phyloP scores from a whole-genome alignment of 1,284 basidiomycete species.

The Xerocomus nothofagi region DNA sequence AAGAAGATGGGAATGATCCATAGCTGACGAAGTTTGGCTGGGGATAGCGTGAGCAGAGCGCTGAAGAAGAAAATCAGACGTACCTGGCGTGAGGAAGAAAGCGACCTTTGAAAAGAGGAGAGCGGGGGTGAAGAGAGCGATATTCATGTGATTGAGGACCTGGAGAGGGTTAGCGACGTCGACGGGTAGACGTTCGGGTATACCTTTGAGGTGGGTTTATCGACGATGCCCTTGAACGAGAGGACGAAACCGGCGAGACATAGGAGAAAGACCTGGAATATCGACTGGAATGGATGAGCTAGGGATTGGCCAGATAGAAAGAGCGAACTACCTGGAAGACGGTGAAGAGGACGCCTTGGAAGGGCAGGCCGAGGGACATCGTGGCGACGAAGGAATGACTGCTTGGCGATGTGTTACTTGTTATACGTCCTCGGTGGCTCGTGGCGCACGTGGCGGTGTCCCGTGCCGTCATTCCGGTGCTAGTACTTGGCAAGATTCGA shows the following conservation, averaged over 20 bases:
- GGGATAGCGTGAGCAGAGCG: neutral
- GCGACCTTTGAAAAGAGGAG: constrained; percentile 94
- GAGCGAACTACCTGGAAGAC: constrained; percentile 25
- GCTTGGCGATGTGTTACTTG: too few species aligned
- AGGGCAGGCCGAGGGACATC: constrained; percentile 6
- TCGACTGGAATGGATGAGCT: constrained; percentile 57
- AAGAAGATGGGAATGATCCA: constrained; percentile 92
- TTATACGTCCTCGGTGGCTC: too few species aligned
- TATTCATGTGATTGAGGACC: constrained; percentile 79
- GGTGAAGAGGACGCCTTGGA: constrained; percentile 24
- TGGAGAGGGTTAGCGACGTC: constrained; percentile 30
- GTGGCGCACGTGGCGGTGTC: too few species aligned
- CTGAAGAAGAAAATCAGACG: constrained; percentile 12
- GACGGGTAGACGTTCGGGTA: constrained; percentile 5
- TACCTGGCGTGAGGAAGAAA: constrained; percentile 72
- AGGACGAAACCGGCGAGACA: constrained; percentile 87
- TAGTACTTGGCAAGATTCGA: too few species aligned
- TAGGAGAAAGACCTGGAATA: constrained; percentile 85
- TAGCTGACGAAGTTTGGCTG: constrained; percentile 81
- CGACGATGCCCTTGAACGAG: constrained; percentile 77
- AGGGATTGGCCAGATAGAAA: too few species aligned
- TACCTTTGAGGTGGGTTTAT: constrained; percentile 88
- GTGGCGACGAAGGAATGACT: too few species aligned
- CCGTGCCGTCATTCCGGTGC: too few species aligned
- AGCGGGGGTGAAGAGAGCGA: constrained; percentile 90